Evolutionary conservation across 1,284 basidiomycete species (phyloP).

Genomic region (Boletellus deceptivus): DNA sequence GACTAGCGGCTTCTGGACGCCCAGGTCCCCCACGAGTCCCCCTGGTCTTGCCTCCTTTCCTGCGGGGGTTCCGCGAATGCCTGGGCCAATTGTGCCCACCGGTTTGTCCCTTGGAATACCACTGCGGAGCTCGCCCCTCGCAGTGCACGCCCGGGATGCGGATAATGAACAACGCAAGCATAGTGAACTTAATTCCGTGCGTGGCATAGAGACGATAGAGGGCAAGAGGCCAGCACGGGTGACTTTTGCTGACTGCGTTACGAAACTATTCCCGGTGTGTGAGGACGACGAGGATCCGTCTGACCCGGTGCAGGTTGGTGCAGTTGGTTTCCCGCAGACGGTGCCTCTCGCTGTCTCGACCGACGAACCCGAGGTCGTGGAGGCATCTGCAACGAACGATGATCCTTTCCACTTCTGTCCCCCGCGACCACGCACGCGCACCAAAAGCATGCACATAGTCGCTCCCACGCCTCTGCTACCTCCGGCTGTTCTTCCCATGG

Average conservation of each 20-base stretch:
- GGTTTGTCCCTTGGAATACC: constrained; percentile 31
- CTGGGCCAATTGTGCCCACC: constrained; percentile 29
- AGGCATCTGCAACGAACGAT: constrained; percentile 13
- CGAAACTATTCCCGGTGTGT: constrained; percentile 31
- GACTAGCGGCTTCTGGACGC: constrained; percentile 9
- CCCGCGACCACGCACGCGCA: constrained; percentile 26
- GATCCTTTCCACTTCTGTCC: constrained; percentile 28
- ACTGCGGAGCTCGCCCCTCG: constrained; percentile 25
- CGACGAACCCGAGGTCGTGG: constrained; percentile 3
- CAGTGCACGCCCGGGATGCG: constrained; percentile 19
- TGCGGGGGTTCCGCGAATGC: not conserved
- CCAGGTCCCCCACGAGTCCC: constrained; percentile 12
- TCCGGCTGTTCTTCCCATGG: constrained; percentile 18
- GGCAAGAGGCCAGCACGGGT: constrained; percentile 21
- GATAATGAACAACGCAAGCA: constrained; percentile 12
- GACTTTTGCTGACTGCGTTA: constrained; percentile 21
- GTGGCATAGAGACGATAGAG: constrained; percentile 10
- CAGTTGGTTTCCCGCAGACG: constrained; percentile 21
- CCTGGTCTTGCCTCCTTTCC: constrained; percentile 22
- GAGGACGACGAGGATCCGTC: constrained; percentile 28
- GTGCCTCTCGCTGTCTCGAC: not conserved
- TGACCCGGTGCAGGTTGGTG: constrained; percentile 9
- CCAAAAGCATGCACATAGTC: constrained; percentile 28
- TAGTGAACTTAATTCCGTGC: constrained; percentile 15
- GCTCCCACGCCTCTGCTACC: constrained; percentile 6